These are phyloP conservation scores for Hemileia vastatrix DNA, from an alignment of 1,284 basidiomycete genomes.

Conservation along the genomic window DNA sequence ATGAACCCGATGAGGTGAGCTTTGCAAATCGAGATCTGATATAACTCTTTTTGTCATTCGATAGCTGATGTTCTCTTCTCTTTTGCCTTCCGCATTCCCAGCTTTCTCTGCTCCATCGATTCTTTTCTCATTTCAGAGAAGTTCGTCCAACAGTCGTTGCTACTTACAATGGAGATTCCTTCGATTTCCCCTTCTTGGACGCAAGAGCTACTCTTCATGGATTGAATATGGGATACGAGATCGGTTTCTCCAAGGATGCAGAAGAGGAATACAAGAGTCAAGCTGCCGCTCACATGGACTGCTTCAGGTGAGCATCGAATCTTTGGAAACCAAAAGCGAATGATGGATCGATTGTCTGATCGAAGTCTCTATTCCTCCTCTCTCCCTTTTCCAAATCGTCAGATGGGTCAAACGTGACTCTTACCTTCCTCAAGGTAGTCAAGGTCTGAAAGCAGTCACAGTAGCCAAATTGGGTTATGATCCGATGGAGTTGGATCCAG, in stretches of 20 bases:
- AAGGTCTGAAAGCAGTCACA: slow-evolving; percentile 44
- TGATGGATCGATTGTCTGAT: too few relatives aligned
- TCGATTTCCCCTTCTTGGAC: slow-evolving; percentile 45
- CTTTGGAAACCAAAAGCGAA: neutral
- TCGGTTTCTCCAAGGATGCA: slow-evolving; percentile 40
- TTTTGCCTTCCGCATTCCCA: slow-evolving; percentile 21
- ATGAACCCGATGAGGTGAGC: slow-evolving; percentile 36
- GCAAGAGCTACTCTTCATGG: slow-evolving; percentile 37
- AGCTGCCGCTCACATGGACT: slow-evolving; percentile 40
- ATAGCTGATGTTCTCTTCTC: neutral
- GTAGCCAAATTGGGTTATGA: slow-evolving; percentile 45
- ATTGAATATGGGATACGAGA: slow-evolving; percentile 40
- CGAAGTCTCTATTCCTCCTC: neutral
- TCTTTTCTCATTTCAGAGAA: slow-evolving; percentile 40
- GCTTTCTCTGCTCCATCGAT: slow-evolving; percentile 28
- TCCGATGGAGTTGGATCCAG: slow-evolving; percentile 44
- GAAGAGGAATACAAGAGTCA: slow-evolving; percentile 43
- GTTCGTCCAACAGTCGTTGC: slow-evolving; percentile 41
- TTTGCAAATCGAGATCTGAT: too few relatives aligned
- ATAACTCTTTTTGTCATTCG: neutral
- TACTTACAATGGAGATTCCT: slow-evolving; percentile 45
- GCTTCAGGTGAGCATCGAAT: slow-evolving; percentile 32
- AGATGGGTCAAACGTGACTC: slow-evolving; percentile 45
- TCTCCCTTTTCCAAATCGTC: neutral
- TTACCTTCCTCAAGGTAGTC: slow-evolving; percentile 42